Evolutionary conservation across 441 rosid genomes (phyloP).

Genomic region (Francoa sonchifolia): DNA sequence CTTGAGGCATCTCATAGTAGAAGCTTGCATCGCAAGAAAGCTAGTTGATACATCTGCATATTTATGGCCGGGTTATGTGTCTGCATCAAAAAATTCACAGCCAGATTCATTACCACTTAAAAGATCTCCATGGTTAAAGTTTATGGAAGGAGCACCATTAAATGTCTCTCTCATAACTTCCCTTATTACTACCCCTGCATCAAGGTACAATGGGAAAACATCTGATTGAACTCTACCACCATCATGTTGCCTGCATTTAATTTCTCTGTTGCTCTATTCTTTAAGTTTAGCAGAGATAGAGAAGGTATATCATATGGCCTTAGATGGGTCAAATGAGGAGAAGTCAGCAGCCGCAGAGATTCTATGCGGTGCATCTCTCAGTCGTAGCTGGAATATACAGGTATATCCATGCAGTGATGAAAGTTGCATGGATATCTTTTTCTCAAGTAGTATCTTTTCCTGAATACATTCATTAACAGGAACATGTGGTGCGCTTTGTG

Average conservation of each 20-base stretch:
- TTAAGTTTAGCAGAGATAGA: conserved; percentile 51
- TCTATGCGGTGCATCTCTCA: conserved; percentile 57
- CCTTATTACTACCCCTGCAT: conserved; percentile 38
- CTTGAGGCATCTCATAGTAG: conserved; percentile 64
- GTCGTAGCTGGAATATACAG: conserved; percentile 66
- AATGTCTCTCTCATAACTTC: conserved; percentile 31
- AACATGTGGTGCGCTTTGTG: conserved; percentile 50
- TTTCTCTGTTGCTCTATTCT: conserved; percentile 11
- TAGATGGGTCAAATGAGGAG: conserved; percentile 45
- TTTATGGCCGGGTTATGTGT: conserved; percentile 54
- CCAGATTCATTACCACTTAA: conserved; percentile 27
- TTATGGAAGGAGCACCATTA: conserved; percentile 51
- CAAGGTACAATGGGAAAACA: conserved; percentile 29
- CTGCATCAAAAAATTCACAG: conserved; percentile 23
- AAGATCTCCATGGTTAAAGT: conserved; percentile 44
- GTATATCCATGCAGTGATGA: conserved; percentile 16
- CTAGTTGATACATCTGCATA: conserved; percentile 47
- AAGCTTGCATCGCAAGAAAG: conserved; percentile 63
- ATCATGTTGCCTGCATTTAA: too few relatives aligned
- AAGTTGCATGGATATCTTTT: too few relatives aligned
- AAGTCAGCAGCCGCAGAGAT: conserved; percentile 50
- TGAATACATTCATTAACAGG: conserved; percentile 25
- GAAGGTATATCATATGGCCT: conserved; percentile 42
- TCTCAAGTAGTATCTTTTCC: too few relatives aligned
- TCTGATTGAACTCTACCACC: too few relatives aligned